These are phyloP conservation scores for Scedosporium minutisporum DNA, from an alignment of 2,329 filamentous ascomycete genomes.

Conservation along the genomic window DNA sequence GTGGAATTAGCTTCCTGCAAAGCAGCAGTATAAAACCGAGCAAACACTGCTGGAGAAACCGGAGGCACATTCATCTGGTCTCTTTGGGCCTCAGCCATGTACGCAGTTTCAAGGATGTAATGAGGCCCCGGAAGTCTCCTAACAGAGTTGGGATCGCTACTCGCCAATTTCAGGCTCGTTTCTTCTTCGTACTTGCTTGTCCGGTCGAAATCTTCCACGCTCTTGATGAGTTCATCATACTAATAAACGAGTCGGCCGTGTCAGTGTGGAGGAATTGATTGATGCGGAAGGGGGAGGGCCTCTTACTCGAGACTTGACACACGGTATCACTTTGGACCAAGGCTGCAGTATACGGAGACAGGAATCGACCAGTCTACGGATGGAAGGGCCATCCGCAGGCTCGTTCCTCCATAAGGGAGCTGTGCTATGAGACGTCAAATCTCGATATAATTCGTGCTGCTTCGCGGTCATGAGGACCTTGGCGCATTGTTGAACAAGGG, in stretches of 20 bases:
- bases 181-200: slow-evolving; percentile 7
- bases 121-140: slow-evolving; percentile 4
- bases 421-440: slow-evolving; percentile 24
- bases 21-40: not conserved
- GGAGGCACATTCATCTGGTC: not conserved
- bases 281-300: not conserved
- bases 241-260: not conserved
- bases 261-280: not conserved
- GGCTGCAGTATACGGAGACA: slow-evolving; percentile 24
- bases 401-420: slow-evolving; percentile 25
- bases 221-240: slow-evolving; percentile 10
- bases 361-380: slow-evolving; percentile 22
- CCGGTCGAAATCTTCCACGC: slow-evolving; percentile 10
- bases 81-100: not conserved
- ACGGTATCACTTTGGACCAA: slow-evolving; percentile 17
- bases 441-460: slow-evolving; percentile 24
- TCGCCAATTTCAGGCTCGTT: not conserved
- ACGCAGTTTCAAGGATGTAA: slow-evolving; percentile 5
- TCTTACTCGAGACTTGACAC: slow-evolving; percentile 10
- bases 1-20: slow-evolving; percentile 1
- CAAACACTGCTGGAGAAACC: not conserved
- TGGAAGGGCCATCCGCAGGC: slow-evolving; percentile 20
- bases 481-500: slow-evolving; percentile 12
- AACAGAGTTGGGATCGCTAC: not conserved
- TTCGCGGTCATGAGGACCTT: slow-evolving; percentile 24